phyloP scores from a whole-genome alignment of 352 stramenopile genomes.

The Phytophthora vignae region DNA sequence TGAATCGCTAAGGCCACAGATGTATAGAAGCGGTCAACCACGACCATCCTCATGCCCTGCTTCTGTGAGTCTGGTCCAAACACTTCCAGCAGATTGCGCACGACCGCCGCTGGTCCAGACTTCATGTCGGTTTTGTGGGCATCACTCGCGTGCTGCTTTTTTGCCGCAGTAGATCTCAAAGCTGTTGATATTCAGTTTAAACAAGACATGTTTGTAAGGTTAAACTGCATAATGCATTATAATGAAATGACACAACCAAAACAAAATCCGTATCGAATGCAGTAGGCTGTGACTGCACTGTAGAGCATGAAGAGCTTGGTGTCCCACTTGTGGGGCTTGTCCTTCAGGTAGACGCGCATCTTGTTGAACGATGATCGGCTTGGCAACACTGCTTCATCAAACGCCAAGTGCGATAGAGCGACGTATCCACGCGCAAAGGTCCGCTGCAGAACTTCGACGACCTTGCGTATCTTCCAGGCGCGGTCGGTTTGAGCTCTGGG shows the following conservation, averaged over 20 bases:
- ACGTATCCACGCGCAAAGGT: slow-evolving; percentile 24
- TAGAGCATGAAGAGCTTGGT: background rate
- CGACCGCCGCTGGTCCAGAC: background rate
- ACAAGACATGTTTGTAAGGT: background rate
- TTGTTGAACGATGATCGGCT: slow-evolving; percentile 24
- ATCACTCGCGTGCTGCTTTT: slow-evolving; percentile 6
- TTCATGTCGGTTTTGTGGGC: slow-evolving; percentile 6
- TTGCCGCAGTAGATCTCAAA: slow-evolving; percentile 19
- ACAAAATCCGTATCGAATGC: slow-evolving; percentile 26
- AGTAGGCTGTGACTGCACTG: slow-evolving; percentile 22
- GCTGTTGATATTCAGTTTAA: slow-evolving; percentile 16
- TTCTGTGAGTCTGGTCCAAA: background rate
- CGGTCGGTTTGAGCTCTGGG: slow-evolving; percentile 1
- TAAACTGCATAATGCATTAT: slow-evolving; percentile 23
- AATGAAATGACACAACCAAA: slow-evolving; percentile 15
- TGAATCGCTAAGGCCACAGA: slow-evolving; percentile 18
- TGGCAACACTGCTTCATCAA: slow-evolving; percentile 29
- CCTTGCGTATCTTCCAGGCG: slow-evolving; percentile 29
- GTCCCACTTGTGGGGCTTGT: background rate
- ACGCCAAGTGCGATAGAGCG: slow-evolving; percentile 12
- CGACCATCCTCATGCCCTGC: slow-evolving; percentile 13
- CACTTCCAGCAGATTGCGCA: background rate
- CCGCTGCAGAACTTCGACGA: slow-evolving; percentile 19
- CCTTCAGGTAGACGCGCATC: slow-evolving; percentile 18
- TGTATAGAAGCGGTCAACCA: slow-evolving; percentile 27